Base-by-base conservation (phyloP, 2,329 filamentous ascomycete species). In the Fusarium xyrophilum region DNA sequence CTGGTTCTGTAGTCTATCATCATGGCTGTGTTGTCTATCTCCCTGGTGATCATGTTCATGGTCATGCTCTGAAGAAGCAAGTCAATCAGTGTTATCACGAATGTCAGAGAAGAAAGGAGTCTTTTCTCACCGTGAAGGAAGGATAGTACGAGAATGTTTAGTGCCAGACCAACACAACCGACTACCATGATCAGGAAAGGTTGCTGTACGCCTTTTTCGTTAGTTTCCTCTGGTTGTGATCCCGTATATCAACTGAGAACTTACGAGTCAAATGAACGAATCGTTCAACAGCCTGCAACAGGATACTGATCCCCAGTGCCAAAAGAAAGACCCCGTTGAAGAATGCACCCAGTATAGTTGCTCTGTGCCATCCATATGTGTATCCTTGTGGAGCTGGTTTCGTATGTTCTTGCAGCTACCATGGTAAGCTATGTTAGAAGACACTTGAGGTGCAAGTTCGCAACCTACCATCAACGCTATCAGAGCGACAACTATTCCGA, bases 321-420 rank as follows among this genome's bases (percentile, higher is more conserved):
- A 93, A 77, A 2, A 94, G 83, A 61, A 94, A 91, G 2, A 89
- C 88, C 17, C 91, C 91, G 72, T 94, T 94, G 83, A 93, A 94
- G 77, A 94, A 94, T 25, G 90, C 90, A 8, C 91, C 91, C 0
- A 94, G 81, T 2, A 93, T 77, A n/a, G 87, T 85, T 19, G 91
- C 90, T 33, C 91, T 85, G 59, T 91, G 89, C 91, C 90, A 93
- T n/a, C 91, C 91, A 69, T 91, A 93, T 0, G 90, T 79, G 32
- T 73, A 76, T 27, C 70, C 53, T 44, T 85, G 82, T 1, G 89
- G 89, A 2, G 85, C 85, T 8, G 85, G 68, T 23, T 67, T 78
- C 44, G 81, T 79, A 42, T 83, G 80, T 67, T 90, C 84, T 23
- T 88, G 84, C 60, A 89, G 78, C 88, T 89, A 44, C 13, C 9